phyloP scores from a whole-genome alignment of 257 asterid species.

The Solanum appendiculatum region DNA sequence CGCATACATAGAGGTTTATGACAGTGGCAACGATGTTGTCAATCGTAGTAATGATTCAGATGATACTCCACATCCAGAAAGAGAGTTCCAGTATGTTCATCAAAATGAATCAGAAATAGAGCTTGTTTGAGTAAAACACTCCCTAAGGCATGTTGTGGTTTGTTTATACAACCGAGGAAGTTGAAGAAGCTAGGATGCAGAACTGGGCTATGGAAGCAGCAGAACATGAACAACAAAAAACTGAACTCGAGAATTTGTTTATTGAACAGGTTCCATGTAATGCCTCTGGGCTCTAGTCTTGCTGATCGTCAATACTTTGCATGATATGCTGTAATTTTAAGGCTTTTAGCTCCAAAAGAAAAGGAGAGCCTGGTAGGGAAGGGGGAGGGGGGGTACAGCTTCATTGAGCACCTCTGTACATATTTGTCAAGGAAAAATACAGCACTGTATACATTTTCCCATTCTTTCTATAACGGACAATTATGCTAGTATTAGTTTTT shows the following conservation, averaged over 20 bases:
- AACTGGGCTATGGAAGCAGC: not conserved
- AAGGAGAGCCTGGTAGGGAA: not conserved
- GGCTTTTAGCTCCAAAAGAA: not conserved
- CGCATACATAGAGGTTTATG: conserved; percentile 21
- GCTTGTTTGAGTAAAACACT: conserved; percentile 7
- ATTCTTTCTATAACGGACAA: not conserved
- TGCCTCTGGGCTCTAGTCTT: not conserved
- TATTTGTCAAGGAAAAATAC: not conserved
- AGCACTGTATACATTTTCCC: not conserved
- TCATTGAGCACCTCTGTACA: not conserved
- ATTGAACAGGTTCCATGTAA: not conserved
- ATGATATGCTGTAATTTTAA: not conserved
- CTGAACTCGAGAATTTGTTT: not conserved
- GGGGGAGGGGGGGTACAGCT: not conserved
- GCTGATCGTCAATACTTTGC: not conserved
- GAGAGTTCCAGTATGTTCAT: conserved; percentile 23
- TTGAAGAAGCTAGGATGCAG: not conserved
- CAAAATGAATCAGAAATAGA: conserved; percentile 33
- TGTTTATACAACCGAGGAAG: not conserved
- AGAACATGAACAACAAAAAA: not conserved
- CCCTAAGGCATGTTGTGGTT: not conserved
- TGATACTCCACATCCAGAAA: conserved; percentile 11
- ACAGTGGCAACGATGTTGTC: conserved; percentile 15
- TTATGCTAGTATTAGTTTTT: not conserved
- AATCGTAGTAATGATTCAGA: conserved; percentile 12